Evolutionary conservation across 108 stramenopile species (phyloP), one percentile per base, ranked within the genome.

Genomic region (Nitzschia sp.): DNA sequence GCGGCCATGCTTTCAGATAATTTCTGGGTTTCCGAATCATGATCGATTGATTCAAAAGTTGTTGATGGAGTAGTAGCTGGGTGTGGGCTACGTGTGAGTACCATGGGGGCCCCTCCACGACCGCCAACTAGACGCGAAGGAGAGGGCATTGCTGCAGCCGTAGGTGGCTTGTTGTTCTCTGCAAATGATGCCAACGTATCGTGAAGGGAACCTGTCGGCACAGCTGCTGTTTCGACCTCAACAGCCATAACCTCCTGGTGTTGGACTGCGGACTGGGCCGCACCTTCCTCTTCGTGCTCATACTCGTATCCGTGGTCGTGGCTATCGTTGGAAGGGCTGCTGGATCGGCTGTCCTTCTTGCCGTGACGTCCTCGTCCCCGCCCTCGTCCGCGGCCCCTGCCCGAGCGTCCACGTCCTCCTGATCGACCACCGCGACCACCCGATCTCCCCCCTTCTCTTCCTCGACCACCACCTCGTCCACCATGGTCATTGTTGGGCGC

Each of bases 1-100:
- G 79, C 54, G 6, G 79, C 73, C 21, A 80, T 69, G 27, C 70
- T 53, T 63, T 75, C 79, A 0, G 73, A 74, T 25, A 75, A 48
- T 21, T 68, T 58, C 41, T 75, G 72, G 1, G 62, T 38, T 58
- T 80, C 79, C 19, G 68, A 63, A 54, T 75, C 78, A 56, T 73
- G 57, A 46, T 79, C 72, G n/a, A 63, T 60, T 17, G 45, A 38
- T 3, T 27, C 26, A 2, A 44, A 13, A 27, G 45, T 44, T 26
- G 45, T 52, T 9, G 54, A 9, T 44, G 57, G 22, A 32, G 57
- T 4, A 48, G 28, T 28, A 22, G 48, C 19, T 5, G 13, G 48
- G 19, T 50, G 21, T 19, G 48, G 19, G 19, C 19, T 61, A 21
- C 73, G 31, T 0, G 73, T 68, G 5, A 75, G 67, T 54, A 72